These are phyloP conservation scores for Asterionellopsis glacialis DNA, from an alignment of 108 stramenopile genomes.

Conservation along the genomic window DNA sequence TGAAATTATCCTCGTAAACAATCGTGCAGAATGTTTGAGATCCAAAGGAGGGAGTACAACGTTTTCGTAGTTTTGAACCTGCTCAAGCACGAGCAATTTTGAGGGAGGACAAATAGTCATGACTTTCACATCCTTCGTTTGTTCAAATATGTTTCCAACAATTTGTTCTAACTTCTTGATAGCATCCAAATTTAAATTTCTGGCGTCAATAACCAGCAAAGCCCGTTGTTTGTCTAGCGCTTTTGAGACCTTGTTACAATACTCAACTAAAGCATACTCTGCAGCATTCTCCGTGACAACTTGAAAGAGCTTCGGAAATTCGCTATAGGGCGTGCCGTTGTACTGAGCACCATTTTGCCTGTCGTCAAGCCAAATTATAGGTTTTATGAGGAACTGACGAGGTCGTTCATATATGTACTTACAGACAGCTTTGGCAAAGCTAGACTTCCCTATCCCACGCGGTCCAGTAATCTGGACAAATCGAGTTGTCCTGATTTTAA, in stretches of 20 bases:
- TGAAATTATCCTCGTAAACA: neutral
- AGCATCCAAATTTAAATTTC: neutral
- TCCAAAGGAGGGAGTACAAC: neutral
- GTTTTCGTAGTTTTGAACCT: too few relatives aligned
- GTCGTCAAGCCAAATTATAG: neutral
- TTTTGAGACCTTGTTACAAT: neutral
- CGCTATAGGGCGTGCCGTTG: neutral
- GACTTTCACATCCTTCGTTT: slow-evolving; percentile 1
- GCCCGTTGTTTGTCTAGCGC: neutral
- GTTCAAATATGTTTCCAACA: neutral
- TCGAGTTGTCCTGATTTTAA: neutral
- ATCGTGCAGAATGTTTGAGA: neutral
- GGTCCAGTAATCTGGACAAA: neutral
- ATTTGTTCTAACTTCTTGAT: neutral
- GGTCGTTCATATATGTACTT: neutral
- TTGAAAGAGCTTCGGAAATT: neutral
- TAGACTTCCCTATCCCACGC: neutral
- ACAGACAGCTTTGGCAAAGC: neutral
- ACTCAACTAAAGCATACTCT: neutral
- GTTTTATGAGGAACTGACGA: neutral
- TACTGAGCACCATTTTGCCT: neutral
- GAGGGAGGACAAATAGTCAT: neutral
- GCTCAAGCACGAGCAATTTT: neutral
- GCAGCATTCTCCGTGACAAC: neutral
- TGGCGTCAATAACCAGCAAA: neutral